Conservation (phyloP, 257 asterid genomes). For the Solanum okadae region DNA sequence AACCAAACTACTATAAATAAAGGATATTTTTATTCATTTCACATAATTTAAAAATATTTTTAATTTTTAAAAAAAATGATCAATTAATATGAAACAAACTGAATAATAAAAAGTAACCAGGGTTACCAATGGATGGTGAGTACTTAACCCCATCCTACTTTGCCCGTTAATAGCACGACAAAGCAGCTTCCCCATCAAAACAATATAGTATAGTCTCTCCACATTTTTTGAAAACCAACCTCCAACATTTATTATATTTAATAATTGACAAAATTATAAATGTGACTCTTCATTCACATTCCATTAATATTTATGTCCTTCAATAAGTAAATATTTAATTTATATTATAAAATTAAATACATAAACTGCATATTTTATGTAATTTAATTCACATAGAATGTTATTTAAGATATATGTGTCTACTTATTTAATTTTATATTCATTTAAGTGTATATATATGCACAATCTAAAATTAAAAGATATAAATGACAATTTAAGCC, state of each 20-base stretch:
- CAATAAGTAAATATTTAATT: too few relatives aligned
- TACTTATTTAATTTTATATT: too few relatives aligned
- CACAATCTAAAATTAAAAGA: too few relatives aligned
- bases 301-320: background rate
- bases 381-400: too few relatives aligned
- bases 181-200: slow-evolving; percentile 41
- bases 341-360: too few relatives aligned
- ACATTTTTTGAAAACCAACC: background rate
- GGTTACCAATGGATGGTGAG: background rate
- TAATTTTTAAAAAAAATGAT: fast-evolving
- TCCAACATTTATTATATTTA: background rate
- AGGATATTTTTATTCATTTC: too few relatives aligned
- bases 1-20: too few relatives aligned
- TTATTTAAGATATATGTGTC: too few relatives aligned
- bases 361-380: too few relatives aligned
- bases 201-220: slow-evolving; percentile 7
- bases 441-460: too few relatives aligned
- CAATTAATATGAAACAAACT: too few relatives aligned
- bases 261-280: background rate
- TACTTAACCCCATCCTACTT: slow-evolving; percentile 18
- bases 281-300: background rate
- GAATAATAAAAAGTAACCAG: background rate
- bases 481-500: background rate
- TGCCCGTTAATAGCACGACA: slow-evolving; percentile 66
- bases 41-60: too few relatives aligned